A percentile compares a stretch with the other conserved stretches of the same genome.
phyloP scores from a whole-genome alignment of 164 flowering plant species.

The Magnolia officinalis region DNA sequence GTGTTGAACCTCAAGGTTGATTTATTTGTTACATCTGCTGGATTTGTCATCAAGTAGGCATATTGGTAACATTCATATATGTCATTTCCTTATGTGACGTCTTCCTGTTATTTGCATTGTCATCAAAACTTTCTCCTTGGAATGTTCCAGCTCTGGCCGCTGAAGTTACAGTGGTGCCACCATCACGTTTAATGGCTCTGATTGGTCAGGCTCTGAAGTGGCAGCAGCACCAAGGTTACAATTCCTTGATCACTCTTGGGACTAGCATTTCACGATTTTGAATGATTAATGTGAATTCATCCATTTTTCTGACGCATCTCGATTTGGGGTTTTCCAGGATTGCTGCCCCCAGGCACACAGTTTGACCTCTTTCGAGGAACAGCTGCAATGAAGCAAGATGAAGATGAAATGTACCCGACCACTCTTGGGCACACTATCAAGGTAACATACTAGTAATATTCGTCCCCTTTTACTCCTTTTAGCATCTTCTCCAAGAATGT shows the following conservation, averaged over 20 bases:
- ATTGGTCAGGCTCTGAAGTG: slow-evolving; percentile 98
- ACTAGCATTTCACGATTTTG: background rate
- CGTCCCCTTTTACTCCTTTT: background rate
- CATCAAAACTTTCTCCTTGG: slow-evolving; percentile 8
- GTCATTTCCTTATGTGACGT: background rate
- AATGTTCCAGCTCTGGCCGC: slow-evolving; percentile 70
- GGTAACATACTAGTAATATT: slow-evolving; percentile 30
- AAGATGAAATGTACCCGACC: slow-evolving; percentile 88
- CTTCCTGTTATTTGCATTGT: background rate
- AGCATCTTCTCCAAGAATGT: background rate
- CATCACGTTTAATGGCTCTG: slow-evolving; percentile 93
- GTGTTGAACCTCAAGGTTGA: background rate
- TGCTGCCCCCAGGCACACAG: slow-evolving; percentile 97
- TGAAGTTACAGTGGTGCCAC: slow-evolving; percentile 94
- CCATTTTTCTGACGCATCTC: slow-evolving; percentile 4
- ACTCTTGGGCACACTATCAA: slow-evolving; percentile 81
- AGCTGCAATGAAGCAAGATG: slow-evolving; percentile 99
- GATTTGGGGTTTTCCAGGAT: slow-evolving; percentile 46
- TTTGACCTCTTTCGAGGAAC: slow-evolving; percentile 97
- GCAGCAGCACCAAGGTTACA: slow-evolving; percentile 98
- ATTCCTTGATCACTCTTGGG: background rate
- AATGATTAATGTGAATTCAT: background rate
- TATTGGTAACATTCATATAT: background rate
- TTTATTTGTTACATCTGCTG: background rate
- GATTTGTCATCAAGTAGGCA: background rate